phyloP scores from a whole-genome alignment of 2,329 filamentous ascomycete genomes.

The Ophiostoma himal-ulmi region DNA sequence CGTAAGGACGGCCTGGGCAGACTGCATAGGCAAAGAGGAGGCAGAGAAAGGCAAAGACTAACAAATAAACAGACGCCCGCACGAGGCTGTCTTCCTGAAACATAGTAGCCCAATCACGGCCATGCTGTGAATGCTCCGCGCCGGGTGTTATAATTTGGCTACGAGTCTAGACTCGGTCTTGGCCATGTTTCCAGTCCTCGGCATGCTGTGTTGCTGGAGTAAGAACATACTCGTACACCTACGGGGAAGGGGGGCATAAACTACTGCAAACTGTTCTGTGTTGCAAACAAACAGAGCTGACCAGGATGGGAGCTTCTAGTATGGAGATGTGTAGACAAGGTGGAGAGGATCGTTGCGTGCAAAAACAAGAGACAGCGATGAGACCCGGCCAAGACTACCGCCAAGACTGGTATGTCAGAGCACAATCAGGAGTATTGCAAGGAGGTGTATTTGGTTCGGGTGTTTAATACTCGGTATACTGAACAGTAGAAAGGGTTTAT shows the following conservation, averaged over 20 bases:
- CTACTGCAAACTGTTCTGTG: background rate
- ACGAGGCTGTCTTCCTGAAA: background rate
- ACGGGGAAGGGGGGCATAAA: constrained; percentile 6
- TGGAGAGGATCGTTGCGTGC: background rate
- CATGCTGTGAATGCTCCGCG: background rate
- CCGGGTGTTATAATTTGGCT: background rate
- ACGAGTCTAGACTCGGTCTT: background rate
- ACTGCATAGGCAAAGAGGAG: background rate
- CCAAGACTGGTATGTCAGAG: constrained; percentile 18
- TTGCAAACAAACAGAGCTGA: constrained; percentile 1
- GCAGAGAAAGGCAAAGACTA: background rate
- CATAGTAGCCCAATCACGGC: background rate
- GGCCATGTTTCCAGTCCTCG: background rate
- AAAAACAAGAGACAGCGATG: constrained; percentile 19
- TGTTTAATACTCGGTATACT: background rate
- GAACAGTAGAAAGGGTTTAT: background rate
- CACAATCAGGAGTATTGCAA: background rate
- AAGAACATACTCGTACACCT: background rate
- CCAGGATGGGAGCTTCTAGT: background rate
- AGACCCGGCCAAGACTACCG: constrained; percentile 23
- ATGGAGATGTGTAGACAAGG: no score
- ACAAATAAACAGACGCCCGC: constrained; percentile 1
- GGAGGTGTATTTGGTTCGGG: background rate
- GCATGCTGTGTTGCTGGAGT: background rate
- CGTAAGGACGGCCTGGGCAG: background rate